Evolutionary conservation across 2,329 filamentous ascomycete genomes (phyloP), one percentile per base, ranked within the genome.

Genomic region (Sphaceloma murrayae): DNA sequence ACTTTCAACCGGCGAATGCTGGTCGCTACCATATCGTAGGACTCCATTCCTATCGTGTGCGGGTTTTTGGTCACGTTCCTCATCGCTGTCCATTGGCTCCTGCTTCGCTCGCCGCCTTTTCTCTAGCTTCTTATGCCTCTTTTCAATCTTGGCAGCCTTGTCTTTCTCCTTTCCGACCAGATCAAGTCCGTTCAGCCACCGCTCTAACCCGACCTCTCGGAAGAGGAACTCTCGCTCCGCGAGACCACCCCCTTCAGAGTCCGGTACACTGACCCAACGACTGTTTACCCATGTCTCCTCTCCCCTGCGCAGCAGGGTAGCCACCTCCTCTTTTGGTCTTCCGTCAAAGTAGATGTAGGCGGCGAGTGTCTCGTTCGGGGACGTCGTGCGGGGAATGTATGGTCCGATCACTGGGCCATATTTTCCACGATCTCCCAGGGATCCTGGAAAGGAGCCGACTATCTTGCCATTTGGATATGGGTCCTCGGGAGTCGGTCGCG

Each of bases 211-310:
- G 36, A 98, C 91, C 63, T 98, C 91, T 46, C 89, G 84, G 66
- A 98, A 98, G 52, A 98, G 68, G 55, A 98, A 98, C 61, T 98
- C 91, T 52, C 91, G 79, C 68, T 98, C 91, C 21, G 91, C 91
- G 34, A 98, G 75, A 31, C 91, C 91, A 39, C 91, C 91, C 22
- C 89, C 89, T 64, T 96, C 89, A 17, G 82, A 78, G 19, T 88
- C 81, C 2, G 89, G 86, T 5, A 98, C 79, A 59, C 93, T 89
- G 39, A 98, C 91, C 91, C 91, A 98, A 55, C 91, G 75, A 46
- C 87, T 95, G 59, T 96, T 98, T 17, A 98, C 93, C 91, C 91
- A 98, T 2, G 91, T 98, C 66, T 98, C 91, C 61, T 96, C 91
- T 17, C 91, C 89, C 9, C 88, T 82, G 45, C 91, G 75, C 43